Base-by-base conservation (phyloP, 441 rosid species). In the Rhodomyrtus psidioides region DNA sequence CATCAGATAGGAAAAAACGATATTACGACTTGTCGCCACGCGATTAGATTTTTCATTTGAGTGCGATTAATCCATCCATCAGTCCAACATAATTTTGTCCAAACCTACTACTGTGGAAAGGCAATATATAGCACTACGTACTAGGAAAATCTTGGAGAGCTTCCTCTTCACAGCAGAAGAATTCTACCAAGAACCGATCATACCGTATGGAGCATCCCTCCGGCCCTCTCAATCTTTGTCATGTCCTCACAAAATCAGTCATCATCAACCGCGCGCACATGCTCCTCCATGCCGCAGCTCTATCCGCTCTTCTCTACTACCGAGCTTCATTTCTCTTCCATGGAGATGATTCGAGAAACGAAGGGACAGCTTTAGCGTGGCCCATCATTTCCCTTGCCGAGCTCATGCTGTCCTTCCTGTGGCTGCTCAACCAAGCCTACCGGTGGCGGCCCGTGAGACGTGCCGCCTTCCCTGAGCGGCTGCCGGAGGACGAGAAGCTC, bases 351-450 rank as follows among this genome's bases (percentile, higher is more conserved):
- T 53, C 24, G 59, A 84, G 62, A 58, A 14, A 12, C 15, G 26
- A 85, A 19, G 87, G 55, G 16, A 55, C 84, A 12, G 39, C n/a
- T 70, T 70, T 86, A 6, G 88, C 90, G 65, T 89, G 90, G 91
- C 84, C 86, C 82, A 83, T 89, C 6, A 86, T 93, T 49, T 93
- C 86, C 70, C 83, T 83, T 12, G 87, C 91, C 30, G 93, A 93
- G 84, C 83, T 91, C 21, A 49, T 89, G 19, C 91, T 91, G 15
- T 85, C 89, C 24, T 83, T 91, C 46, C 53, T 27, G 2, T 93
- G 93, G 93, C 53, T 87, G 27, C 82, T 90, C n/a, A 53, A 21
- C 83, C 87, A 79, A 83, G 87, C 88, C 75, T 82, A 3, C 55
- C 44, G 44, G 2, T 91, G 92, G 93, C 86, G 90, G 53, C 90